Base-by-base conservation (phyloP, 192 early-diverging fungal species). In the Backusella australiensis region DNA sequence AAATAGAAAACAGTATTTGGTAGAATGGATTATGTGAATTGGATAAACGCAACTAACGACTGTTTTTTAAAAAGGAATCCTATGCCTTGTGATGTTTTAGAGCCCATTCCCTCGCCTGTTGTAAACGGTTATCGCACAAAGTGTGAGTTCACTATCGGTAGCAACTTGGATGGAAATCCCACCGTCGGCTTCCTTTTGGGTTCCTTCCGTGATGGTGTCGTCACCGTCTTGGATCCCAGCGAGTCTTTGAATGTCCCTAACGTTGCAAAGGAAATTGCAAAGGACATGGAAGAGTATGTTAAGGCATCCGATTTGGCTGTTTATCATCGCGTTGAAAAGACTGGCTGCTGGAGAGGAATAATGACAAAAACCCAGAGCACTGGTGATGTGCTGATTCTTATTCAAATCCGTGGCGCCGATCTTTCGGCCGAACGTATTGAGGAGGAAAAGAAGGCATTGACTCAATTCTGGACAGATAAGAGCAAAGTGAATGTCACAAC, bases 121-220 rank as follows among this genome's bases (percentile, higher is more conserved):
- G 34, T 79, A 15, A 74, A 86, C 36, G 86, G 85, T 4, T 95
- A 94, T 81, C 82, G 93, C 66, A 95, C 80, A 77, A 95, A 95
- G 80, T 93, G 90, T 76, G 94, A 95, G 79, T 95, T 94, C 74
- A 85, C 90, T 0, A 84, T 93, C 76, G 94, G 94, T 21, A 56
- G 63, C 46, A 83, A 94, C 78, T 42, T 84, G 8, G 82, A 88
- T 4, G 88, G 88, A 5, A 73, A 90, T 53, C 67, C 44, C 29
- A 76, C 83, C 4, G 85, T 91, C 56, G 94, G 94, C 6, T 95
- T 95, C 76, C 78, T 90, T 46, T 74, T 91, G 29, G 94, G 94
- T 15, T 53, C 83, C 7, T 94, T 81, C 81, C 87, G 89, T 67
- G 83, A 90, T 15, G 94, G 93, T 9, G 52, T 86, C 35, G 85